Conservation (phyloP, 164 flowering plant genomes). For the Stephania cephalantha region DNA sequence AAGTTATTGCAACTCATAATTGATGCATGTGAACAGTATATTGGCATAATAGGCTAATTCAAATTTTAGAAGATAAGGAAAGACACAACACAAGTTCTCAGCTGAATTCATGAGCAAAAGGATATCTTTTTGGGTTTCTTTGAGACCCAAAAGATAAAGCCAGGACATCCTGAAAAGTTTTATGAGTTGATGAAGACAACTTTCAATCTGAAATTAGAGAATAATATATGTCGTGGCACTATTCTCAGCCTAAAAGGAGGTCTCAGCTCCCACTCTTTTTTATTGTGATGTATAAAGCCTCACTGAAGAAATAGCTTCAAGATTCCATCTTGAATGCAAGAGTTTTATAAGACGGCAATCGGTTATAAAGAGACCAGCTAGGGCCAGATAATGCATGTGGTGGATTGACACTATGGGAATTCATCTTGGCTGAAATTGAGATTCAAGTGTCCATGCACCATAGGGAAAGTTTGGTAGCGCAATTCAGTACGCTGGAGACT, state of each 20-base stretch:
- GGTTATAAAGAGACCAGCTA: background rate
- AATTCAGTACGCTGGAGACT: background rate
- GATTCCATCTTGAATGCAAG: background rate
- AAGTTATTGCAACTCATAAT: background rate
- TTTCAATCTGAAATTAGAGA: background rate
- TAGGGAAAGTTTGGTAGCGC: background rate
- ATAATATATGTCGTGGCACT: background rate
- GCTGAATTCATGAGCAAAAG: background rate
- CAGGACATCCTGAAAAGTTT: background rate
- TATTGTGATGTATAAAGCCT: background rate
- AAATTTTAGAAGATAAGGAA: background rate
- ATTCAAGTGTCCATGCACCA: background rate
- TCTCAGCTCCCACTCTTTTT: background rate
- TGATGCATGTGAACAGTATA: background rate
- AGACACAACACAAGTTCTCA: background rate
- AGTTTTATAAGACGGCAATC: background rate
- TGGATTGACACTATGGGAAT: background rate
- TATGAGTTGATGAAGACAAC: background rate
- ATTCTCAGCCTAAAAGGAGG: background rate
- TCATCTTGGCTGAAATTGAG: background rate
- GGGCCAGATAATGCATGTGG: background rate
- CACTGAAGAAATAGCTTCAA: background rate
- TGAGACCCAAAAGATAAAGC: background rate
- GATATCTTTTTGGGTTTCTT: background rate
- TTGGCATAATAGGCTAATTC: background rate